Evolutionary conservation across 2,329 filamentous ascomycete species (phyloP).

Genomic region (Monilinia vaccinii-corymbosi): DNA sequence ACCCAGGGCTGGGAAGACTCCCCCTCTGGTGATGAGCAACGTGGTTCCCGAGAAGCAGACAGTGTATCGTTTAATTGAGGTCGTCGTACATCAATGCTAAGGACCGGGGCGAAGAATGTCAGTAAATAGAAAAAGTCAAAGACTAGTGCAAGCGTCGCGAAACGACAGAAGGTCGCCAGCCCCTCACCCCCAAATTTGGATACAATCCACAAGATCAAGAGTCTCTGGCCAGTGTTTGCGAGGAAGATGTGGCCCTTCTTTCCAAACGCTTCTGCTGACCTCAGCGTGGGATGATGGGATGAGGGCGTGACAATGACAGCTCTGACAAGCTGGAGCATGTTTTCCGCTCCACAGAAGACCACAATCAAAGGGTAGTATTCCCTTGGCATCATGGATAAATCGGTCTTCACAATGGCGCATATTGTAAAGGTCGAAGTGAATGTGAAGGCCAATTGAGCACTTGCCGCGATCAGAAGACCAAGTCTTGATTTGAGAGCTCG

Average conservation of each 20-base stretch:
- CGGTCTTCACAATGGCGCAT: slow-evolving; percentile 65
- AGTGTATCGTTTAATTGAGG: slow-evolving; percentile 61
- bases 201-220: slow-evolving; percentile 55
- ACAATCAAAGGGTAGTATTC: slow-evolving; percentile 71
- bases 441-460: slow-evolving; percentile 61
- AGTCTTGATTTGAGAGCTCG: slow-evolving; percentile 67
- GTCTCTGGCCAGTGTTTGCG: slow-evolving; percentile 58
- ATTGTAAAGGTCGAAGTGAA: slow-evolving; percentile 73
- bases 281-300: slow-evolving; percentile 56
- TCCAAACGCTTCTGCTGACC: slow-evolving; percentile 66
- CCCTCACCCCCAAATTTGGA: slow-evolving; percentile 46
- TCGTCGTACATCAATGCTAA: slow-evolving; percentile 70
- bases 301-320: slow-evolving; percentile 64
- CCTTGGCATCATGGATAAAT: slow-evolving; percentile 64
- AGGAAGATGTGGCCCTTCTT: slow-evolving; percentile 63
- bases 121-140: slow-evolving; percentile 73
- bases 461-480: slow-evolving; percentile 61
- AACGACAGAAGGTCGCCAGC: slow-evolving; percentile 65
- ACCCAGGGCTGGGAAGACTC: slow-evolving; percentile 42
- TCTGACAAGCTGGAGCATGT: slow-evolving; percentile 71
- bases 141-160: slow-evolving; percentile 63
- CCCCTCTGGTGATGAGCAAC: slow-evolving; percentile 16
- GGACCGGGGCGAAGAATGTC: slow-evolving; percentile 70
- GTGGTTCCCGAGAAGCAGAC: slow-evolving; percentile 36
- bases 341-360: slow-evolving; percentile 64